Evolutionary conservation across 2,329 filamentous ascomycete genomes (phyloP).

Genomic region (Massarina eburnea): DNA sequence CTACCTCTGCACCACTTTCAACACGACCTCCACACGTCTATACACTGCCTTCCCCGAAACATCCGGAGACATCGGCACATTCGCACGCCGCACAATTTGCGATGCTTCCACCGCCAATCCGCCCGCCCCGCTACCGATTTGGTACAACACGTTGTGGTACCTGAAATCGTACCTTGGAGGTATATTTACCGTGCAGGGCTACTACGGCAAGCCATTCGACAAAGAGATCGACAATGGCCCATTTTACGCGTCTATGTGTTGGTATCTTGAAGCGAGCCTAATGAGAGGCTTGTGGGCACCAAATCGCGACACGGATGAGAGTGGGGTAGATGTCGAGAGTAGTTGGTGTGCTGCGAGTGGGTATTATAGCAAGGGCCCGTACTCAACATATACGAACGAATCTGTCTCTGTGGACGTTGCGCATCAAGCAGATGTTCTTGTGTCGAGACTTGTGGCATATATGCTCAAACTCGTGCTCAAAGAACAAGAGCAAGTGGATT

Average conservation of each 20-base stretch:
- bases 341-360: constrained; percentile 7
- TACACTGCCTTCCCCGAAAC: constrained; percentile 8
- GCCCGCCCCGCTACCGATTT: background rate
- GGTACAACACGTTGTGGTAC: constrained; percentile 4
- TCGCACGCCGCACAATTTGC: constrained; percentile 8
- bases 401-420: constrained; percentile 2
- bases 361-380: constrained; percentile 6
- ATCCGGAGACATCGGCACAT: constrained; percentile 6
- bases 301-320: constrained; percentile 7
- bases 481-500: constrained; percentile 7
- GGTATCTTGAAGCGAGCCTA: constrained; percentile 9
- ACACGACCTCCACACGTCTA: constrained; percentile 3
- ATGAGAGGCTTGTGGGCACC: constrained; percentile 8
- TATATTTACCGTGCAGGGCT: constrained; percentile 7
- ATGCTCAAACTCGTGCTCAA: constrained; percentile 5
- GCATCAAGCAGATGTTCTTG: constrained; percentile 1
- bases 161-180: constrained; percentile 8
- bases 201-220: constrained; percentile 1
- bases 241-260: constrained; percentile 9
- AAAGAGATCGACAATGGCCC: background rate
- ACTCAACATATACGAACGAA: constrained; percentile 8
- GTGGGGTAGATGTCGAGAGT: constrained; percentile 9
- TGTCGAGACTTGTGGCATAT: constrained; percentile 4
- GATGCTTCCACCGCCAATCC: background rate
- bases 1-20: constrained; percentile 10